Conservation (phyloP, 306 rosid species). For the Acacia crassicarpa region DNA sequence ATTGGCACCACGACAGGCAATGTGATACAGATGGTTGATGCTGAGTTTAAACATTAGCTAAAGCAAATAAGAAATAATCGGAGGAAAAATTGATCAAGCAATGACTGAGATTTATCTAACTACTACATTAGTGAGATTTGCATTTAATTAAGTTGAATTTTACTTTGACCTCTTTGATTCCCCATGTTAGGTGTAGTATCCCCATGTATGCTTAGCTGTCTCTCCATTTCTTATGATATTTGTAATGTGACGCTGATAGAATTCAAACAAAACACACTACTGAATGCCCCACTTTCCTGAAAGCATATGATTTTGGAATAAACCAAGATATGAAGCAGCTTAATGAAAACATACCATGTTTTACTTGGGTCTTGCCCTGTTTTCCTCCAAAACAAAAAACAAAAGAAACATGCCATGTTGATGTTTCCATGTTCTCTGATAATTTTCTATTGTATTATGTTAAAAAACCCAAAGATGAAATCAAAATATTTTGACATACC, state of each 20-base stretch:
- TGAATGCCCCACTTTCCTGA: not conserved
- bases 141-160: not conserved
- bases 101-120: not conserved
- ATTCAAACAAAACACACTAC: not conserved
- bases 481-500: not conserved
- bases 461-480: not conserved
- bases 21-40: not conserved
- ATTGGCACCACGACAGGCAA: slow-evolving; percentile 10
- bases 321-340: not conserved
- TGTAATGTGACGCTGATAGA: not conserved
- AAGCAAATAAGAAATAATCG: not conserved
- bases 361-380: too few relatives aligned
- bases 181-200: not conserved
- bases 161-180: not conserved
- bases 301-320: slow-evolving; percentile 4
- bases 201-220: not conserved
- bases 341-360: not conserved
- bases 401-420: not conserved
- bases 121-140: not conserved
- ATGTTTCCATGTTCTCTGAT: not conserved
- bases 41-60: not conserved
- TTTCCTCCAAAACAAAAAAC: too few relatives aligned
- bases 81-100: not conserved
- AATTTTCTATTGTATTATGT: not conserved
- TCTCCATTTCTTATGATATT: slow-evolving; percentile 2